These are phyloP conservation scores for Paramecium octaurelia DNA, from an alignment of 73 alveolate genomes.

Conservation along the genomic window DNA sequence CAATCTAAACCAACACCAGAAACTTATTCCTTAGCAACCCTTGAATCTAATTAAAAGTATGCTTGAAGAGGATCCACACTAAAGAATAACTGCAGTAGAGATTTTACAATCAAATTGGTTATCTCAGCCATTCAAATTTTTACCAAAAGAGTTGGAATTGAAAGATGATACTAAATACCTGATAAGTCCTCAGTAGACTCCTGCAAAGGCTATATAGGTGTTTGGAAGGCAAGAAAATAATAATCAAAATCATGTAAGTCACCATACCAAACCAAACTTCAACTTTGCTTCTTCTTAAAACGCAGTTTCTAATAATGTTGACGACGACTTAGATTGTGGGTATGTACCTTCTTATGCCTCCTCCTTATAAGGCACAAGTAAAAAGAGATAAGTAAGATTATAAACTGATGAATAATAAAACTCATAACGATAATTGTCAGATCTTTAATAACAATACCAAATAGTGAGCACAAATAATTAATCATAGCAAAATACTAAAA, in stretches of 20 bases:
- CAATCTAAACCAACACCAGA: background rate
- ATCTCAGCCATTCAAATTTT: background rate
- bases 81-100: background rate
- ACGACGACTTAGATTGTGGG: background rate
- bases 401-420: background rate
- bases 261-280: background rate
- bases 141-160: constrained; percentile 21
- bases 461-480: background rate
- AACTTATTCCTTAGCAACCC: background rate
- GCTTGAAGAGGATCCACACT: background rate
- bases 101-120: background rate
- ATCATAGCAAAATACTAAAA: background rate
- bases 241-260: background rate
- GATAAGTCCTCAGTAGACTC: constrained; percentile 17
- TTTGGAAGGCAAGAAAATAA: background rate
- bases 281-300: background rate
- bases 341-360: constrained; percentile 1
- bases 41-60: background rate
- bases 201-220: background rate
- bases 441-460: background rate
- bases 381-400: background rate
- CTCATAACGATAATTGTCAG: background rate
- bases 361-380: background rate
- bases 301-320: background rate
- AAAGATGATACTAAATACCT: background rate